A percentile compares a stretch with the other conserved stretches of the same genome.
These are phyloP conservation scores for Scedosporium apiospermum DNA, from an alignment of 2,329 filamentous ascomycete species.

Conservation along the genomic window DNA sequence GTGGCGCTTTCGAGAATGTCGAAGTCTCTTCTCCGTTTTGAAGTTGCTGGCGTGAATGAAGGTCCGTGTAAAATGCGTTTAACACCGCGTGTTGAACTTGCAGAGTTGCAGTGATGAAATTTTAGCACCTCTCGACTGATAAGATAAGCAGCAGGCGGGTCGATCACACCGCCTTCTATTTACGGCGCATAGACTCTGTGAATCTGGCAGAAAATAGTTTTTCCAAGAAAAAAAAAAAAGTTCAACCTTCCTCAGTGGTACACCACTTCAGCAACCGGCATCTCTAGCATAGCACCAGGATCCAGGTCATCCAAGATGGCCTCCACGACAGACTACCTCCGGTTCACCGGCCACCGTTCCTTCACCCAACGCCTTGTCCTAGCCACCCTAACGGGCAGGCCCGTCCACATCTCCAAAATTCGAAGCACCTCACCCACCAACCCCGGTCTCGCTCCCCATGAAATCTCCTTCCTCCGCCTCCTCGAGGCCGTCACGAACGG, in stretches of 20 bases:
- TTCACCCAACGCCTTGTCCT: constrained; percentile 80
- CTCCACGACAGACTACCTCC: constrained; percentile 46
- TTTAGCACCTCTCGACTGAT: background rate
- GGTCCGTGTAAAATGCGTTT: background rate
- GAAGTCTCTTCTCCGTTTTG: background rate
- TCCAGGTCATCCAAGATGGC: constrained; percentile 11
- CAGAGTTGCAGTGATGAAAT: background rate
- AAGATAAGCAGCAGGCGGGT: background rate
- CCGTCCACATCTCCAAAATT: constrained; percentile 89
- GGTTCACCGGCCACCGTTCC: constrained; percentile 76
- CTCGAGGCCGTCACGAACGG: constrained; percentile 94
- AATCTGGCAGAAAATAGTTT: constrained; percentile 6
- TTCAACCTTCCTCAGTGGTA: background rate
- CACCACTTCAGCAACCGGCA: background rate
- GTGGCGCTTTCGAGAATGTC: background rate
- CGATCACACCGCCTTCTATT: background rate
- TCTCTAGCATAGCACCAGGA: background rate
- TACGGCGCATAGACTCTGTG: background rate
- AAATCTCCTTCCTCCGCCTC: constrained; percentile 90
- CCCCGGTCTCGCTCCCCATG: constrained; percentile 82
- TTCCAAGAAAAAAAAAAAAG: constrained; percentile 3
- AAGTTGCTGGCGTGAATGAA: background rate
- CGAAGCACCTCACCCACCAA: constrained; percentile 75
- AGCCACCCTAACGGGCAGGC: constrained; percentile 80
- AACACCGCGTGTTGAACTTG: background rate